Evolutionary conservation across 805 yeast genomes (phyloP).

Genomic region (Starmerella stellata): DNA sequence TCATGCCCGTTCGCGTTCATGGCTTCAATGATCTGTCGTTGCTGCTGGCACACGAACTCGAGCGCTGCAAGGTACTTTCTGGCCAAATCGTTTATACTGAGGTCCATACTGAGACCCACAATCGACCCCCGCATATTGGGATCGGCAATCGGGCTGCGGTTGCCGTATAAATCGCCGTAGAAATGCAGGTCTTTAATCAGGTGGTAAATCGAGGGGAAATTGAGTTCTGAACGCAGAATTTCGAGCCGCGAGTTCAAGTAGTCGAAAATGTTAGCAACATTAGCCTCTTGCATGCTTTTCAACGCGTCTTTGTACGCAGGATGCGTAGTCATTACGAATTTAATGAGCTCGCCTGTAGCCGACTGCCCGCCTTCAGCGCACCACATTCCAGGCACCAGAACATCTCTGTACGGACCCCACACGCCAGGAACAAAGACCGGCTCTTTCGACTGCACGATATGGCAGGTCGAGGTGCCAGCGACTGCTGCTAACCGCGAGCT

Average conservation of each 20-base stretch:
- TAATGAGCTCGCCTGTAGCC: slow-evolving; percentile 85
- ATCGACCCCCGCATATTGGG: slow-evolving; percentile 82
- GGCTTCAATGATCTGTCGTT: slow-evolving; percentile 79
- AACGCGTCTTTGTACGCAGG: slow-evolving; percentile 74
- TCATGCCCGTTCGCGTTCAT: slow-evolving; percentile 68
- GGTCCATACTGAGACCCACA: slow-evolving; percentile 85
- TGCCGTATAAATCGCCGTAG: slow-evolving; percentile 94
- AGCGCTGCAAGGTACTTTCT: slow-evolving; percentile 79
- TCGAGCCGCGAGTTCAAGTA: slow-evolving; percentile 62
- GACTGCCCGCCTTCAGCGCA: slow-evolving; percentile 98
- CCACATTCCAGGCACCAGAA: slow-evolving; percentile 79
- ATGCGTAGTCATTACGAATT: slow-evolving; percentile 72
- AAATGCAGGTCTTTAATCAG: slow-evolving; percentile 73
- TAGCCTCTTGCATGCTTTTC: slow-evolving; percentile 42
- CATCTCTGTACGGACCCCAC: slow-evolving; percentile 97
- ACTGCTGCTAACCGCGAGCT: slow-evolving; percentile 88
- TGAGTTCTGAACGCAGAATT: slow-evolving; percentile 36
- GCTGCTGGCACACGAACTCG: slow-evolving; percentile 94
- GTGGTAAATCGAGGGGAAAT: slow-evolving; percentile 54
- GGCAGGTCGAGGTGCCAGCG: slow-evolving; percentile 97
- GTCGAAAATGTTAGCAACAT: slow-evolving; percentile 57
- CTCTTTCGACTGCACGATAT: slow-evolving; percentile 66
- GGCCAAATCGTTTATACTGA: slow-evolving; percentile 68
- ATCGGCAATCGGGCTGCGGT: slow-evolving; percentile 94
- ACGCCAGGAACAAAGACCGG: slow-evolving; percentile 89